Evolutionary conservation across 495 filamentous ascomycete species (phyloP), one percentile per base, ranked within the genome.

Genomic region (Collariella sp.): DNA sequence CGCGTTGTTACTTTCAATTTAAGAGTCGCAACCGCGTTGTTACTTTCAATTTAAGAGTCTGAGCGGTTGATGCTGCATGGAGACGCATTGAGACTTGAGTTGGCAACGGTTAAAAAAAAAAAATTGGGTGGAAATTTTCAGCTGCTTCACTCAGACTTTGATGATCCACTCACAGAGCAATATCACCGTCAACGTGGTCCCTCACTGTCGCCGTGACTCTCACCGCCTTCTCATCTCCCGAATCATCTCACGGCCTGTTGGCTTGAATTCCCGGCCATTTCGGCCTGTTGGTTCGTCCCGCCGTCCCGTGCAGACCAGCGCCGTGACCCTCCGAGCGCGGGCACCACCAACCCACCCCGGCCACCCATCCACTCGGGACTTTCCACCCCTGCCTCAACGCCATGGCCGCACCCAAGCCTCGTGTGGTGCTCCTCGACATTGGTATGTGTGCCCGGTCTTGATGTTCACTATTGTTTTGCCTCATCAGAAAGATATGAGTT

Each of bases 381-480:
- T 26, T 34, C 16, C 16, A 13, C 44, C 35, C 44, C 20, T 42
- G 52, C 33, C 24, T 20, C 5, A 20, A 12, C 24, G 49, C 48
- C 41, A 61, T 61, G 61, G 48, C 59, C 23, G 47, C 65, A 31
- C 48, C 65, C 53, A 71, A 70, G 52, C 57, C 53, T 36, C 47
- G 50, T 48, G 72, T 76, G 6, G 64, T 76, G 54, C 61, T 78
- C 50, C 68, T 78, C 56, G 75, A 78, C 62, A 78, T 78, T 58
- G 74, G 74, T 77, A 75, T 57, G 45, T 46, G 51, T 40, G 16
- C 38, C 22, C 34, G 20, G 5, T 39, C 18, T 44, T n/a, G 18
- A 29, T 9, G 26, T 31, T 31, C 26, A 9, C 5, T 9, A 31
- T 31, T 4, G 26, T 31, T 31, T 9, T 31, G 26, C 26, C 26